Conservation (phyloP, 495 filamentous ascomycete species). For the Oleoguttula mirabilis region DNA sequence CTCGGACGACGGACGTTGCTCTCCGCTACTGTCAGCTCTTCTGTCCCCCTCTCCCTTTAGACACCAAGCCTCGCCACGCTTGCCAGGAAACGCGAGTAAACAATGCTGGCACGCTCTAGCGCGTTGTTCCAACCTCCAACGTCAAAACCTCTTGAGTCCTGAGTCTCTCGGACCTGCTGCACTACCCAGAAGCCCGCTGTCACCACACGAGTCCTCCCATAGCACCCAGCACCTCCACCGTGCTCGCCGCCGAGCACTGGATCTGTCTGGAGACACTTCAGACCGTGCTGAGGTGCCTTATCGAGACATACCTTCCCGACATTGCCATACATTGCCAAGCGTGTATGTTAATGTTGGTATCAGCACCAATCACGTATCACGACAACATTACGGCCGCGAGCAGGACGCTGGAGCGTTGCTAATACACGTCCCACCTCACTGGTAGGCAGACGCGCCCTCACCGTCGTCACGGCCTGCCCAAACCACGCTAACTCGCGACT, state of each 20-base stretch:
- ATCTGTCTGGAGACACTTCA: not conserved
- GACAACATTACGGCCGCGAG: slow-evolving; percentile 6
- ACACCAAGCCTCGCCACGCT: too few relatives aligned
- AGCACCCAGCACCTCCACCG: not conserved
- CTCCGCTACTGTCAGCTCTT: too few relatives aligned
- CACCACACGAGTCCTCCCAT: too few relatives aligned
- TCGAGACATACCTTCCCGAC: slow-evolving; percentile 2
- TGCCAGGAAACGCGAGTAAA: too few relatives aligned
- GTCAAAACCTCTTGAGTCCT: too few relatives aligned
- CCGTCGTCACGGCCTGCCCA: slow-evolving; percentile 1
- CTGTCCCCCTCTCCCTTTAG: too few relatives aligned
- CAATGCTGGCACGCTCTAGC: too few relatives aligned
- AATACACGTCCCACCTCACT: too few relatives aligned
- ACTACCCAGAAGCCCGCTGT: too few relatives aligned
- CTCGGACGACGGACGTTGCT: too few relatives aligned
- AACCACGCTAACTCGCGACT: slow-evolving; percentile 13
- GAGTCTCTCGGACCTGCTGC: too few relatives aligned
- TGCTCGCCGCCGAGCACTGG: not conserved
- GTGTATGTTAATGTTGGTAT: slow-evolving; percentile 18
- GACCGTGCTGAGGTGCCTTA: slow-evolving; percentile 5
- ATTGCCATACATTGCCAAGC: slow-evolving; percentile 12
- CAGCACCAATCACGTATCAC: slow-evolving; percentile 9
- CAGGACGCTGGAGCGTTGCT: slow-evolving; percentile 8
- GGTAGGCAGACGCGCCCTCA: slow-evolving; percentile 12
- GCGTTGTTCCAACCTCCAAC: too few relatives aligned